Base-by-base conservation (phyloP, 2,329 filamentous ascomycete genomes). In the Hymenoscyphus fraxineus region DNA sequence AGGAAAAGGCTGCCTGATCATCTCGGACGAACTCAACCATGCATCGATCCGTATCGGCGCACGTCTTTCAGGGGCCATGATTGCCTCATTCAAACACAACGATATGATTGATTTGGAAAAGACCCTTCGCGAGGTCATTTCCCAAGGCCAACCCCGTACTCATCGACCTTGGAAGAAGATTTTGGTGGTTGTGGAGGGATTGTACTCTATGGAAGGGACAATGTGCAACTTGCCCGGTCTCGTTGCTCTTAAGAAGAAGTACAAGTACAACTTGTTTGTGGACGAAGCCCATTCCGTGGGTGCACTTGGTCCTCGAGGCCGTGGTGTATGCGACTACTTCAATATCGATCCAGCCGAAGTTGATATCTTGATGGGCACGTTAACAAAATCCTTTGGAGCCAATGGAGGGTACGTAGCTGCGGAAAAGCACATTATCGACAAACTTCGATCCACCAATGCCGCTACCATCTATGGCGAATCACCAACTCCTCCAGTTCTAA, bases 151-250 rank as follows among this genome's bases (percentile, higher is more conserved):
- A 76, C 95, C 95, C 61, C 90, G 95, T 70, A 99, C 94, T n/a
- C 95, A 99, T 78, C 90, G 95, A 38, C 95, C 95, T 0, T 99
- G 95, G 95, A 97, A 96, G 84, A 99, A 98, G 86, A 98, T 99
- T 66, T 78, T 99, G 60, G 91, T 99, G 56, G 93, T 94, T 44
- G 92, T 99, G 44, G 95, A 99, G 77, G 95, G 95, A 71, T 85
- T 99, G 22, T 99, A 99, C 83, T 98, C 94, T 0, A 99, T 99
- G 95, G 95, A 99, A 80, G 95, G 95, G 59, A 97, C 93, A 70
- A 96, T 99, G 91, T 95, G 92, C 78, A 95, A 99, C 76, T 85
- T 99, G n/a, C 95, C 95, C 1, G 92, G 92, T 66, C 82, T 99
- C 60, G 80, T 99, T 65, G 85, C 83, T 60, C 83, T 99, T 69